phyloP scores from a whole-genome alignment of 1,284 basidiomycete genomes.

The Malassezia sympodialis region DNA sequence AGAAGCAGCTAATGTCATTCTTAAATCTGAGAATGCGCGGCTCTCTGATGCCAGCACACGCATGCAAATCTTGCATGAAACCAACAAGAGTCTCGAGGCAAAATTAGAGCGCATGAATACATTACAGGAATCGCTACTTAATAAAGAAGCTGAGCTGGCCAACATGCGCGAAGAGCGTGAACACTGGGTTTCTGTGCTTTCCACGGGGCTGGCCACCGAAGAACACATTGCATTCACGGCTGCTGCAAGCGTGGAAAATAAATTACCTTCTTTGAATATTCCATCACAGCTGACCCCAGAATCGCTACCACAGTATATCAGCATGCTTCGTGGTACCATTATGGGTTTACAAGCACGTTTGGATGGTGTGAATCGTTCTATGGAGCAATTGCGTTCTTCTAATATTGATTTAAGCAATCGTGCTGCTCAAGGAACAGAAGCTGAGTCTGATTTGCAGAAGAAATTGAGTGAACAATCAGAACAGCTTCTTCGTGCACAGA shows the following conservation, averaged over 20 bases:
- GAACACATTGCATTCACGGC: conserved; percentile 22
- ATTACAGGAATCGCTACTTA: conserved; percentile 21
- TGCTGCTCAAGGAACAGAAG: conserved; percentile 24
- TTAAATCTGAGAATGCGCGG: conserved; percentile 24
- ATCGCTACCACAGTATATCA: conserved; percentile 27
- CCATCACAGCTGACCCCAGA: conserved; percentile 18
- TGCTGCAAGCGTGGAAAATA: conserved; percentile 18
- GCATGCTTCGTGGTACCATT: conserved; percentile 24
- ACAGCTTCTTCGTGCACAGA: conserved; percentile 9
- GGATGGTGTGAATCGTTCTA: conserved; percentile 14
- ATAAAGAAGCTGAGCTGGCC: conserved; percentile 27
- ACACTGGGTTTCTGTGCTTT: conserved; percentile 21
- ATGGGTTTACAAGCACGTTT: conserved; percentile 24
- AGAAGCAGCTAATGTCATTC: conserved; percentile 24
- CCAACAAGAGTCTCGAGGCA: conserved; percentile 33
- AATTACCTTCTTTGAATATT: conserved; percentile 1
- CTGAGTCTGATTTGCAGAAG: conserved; percentile 26
- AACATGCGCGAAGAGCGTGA: conserved; percentile 27
- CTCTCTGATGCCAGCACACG: conserved; percentile 20
- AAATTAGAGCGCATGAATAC: conserved; percentile 25
- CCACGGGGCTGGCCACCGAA: conserved; percentile 7
- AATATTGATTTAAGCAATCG: conserved; percentile 22
- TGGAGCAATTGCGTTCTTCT: conserved; percentile 22
- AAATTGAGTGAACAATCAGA: conserved; percentile 37
- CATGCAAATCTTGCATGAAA: conserved; percentile 36